These are phyloP conservation scores for Epichloe glyceriae DNA, from an alignment of 2,329 filamentous ascomycete species.

Conservation along the genomic window DNA sequence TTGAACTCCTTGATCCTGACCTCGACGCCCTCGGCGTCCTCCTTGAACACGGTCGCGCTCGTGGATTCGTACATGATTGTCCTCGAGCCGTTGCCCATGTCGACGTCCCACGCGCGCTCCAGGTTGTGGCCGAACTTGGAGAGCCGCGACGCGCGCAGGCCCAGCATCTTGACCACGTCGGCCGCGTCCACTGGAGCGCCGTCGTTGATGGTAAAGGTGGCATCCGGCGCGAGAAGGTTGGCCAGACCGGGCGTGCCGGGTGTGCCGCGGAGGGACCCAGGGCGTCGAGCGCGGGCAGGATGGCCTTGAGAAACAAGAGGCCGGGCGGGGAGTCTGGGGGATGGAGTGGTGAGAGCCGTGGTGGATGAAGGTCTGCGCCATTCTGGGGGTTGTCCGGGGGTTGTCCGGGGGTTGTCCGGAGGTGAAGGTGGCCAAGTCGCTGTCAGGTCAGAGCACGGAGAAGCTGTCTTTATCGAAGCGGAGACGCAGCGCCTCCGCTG, in stretches of 20 bases:
- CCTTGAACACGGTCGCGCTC: conserved; percentile 1
- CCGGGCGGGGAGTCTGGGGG: conserved; percentile 3
- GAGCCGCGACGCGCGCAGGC: not conserved
- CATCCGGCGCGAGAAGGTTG: conserved; percentile 3
- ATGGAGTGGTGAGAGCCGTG: not conserved
- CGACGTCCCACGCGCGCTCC: not conserved
- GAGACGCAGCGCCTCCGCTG: too few relatives aligned
- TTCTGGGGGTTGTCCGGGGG: too few relatives aligned
- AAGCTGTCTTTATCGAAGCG: too few relatives aligned
- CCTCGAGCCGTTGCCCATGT: conserved; percentile 1
- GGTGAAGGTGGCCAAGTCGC: too few relatives aligned
- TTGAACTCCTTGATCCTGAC: conserved; percentile 4
- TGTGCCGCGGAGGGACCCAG: conserved; percentile 7
- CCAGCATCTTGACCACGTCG: conserved; percentile 4
- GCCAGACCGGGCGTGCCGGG: not conserved
- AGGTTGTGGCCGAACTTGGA: not conserved
- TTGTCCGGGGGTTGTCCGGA: too few relatives aligned
- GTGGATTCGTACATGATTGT: conserved; percentile 1
- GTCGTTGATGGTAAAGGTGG: conserved; percentile 8
- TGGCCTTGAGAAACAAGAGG: conserved; percentile 7
- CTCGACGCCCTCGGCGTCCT: not conserved
- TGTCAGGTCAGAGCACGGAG: too few relatives aligned
- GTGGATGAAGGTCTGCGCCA: conserved; percentile 1
- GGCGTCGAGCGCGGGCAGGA: conserved; percentile 8
- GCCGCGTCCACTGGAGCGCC: conserved; percentile 2